Percentiles rank a stretch among this genome's conserved stretches.
These are phyloP conservation scores for Acacia melanoxylon DNA, from an alignment of 306 rosid genomes.

Conservation along the genomic window DNA sequence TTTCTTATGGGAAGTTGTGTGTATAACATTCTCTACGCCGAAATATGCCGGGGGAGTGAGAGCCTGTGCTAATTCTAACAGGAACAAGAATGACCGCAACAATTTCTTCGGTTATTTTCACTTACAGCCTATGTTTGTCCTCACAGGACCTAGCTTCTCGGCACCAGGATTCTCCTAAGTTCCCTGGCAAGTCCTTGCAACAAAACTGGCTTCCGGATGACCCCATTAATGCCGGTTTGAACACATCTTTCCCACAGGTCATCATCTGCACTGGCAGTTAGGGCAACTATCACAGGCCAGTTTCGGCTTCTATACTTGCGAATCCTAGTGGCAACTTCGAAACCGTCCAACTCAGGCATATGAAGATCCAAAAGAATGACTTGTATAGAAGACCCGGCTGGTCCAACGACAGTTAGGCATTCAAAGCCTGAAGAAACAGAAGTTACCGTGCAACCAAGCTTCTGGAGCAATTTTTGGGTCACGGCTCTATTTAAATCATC, in stretches of 20 bases:
- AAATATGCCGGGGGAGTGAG: constrained; percentile 36
- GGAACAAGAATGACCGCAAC: constrained; percentile 39
- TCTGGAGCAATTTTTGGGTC: constrained; percentile 79
- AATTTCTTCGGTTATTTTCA: constrained; percentile 22
- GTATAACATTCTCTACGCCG: constrained; percentile 49
- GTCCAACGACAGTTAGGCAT: constrained; percentile 70
- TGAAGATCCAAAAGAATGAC: constrained; percentile 83
- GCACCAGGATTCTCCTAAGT: constrained; percentile 73
- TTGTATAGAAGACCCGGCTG: constrained; percentile 64
- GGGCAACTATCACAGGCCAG: constrained; percentile 79
- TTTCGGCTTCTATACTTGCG: constrained; percentile 76
- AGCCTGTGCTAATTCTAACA: constrained; percentile 42
- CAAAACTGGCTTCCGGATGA: constrained; percentile 78
- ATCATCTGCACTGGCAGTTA: constrained; percentile 72
- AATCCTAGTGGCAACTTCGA: constrained; percentile 74
- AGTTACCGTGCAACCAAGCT: constrained; percentile 81
- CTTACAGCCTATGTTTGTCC: constrained; percentile 28
- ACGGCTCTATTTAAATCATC: constrained; percentile 95
- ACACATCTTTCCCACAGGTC: constrained; percentile 82
- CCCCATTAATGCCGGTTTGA: constrained; percentile 82
- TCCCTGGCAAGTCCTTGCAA: constrained; percentile 81
- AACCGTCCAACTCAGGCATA: constrained; percentile 83
- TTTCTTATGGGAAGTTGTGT: constrained; percentile 48
- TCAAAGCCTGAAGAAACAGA: constrained; percentile 83
- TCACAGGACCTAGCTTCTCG: constrained; percentile 61